These are phyloP conservation scores for Withania somnifera DNA, from an alignment of 305 asterid species.

Conservation along the genomic window DNA sequence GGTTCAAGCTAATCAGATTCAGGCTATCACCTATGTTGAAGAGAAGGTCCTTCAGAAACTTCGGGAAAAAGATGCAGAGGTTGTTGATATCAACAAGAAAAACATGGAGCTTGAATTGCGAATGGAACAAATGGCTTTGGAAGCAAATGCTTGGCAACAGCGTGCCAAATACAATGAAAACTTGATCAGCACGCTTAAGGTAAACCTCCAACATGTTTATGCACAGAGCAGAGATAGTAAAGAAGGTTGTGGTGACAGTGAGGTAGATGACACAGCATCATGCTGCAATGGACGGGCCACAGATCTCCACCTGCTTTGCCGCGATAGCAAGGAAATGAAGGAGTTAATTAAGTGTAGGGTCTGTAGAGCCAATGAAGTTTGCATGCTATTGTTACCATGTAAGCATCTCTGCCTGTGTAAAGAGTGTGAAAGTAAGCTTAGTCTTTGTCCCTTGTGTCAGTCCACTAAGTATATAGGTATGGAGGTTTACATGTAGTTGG, in stretches of 20 bases:
- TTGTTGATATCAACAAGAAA: slow-evolving; percentile 65
- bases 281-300: slow-evolving; percentile 58
- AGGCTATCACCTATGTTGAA: slow-evolving; percentile 61
- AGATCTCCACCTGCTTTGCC: slow-evolving; percentile 32
- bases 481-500: slow-evolving; percentile 65
- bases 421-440: slow-evolving; percentile 72
- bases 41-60: slow-evolving; percentile 65
- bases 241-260: slow-evolving; percentile 98
- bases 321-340: slow-evolving; percentile 38
- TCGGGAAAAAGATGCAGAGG: slow-evolving; percentile 63
- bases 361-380: slow-evolving; percentile 58
- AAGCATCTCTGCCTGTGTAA: slow-evolving; percentile 92
- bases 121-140: slow-evolving; percentile 56
- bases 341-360: slow-evolving; percentile 70
- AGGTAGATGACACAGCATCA: slow-evolving; percentile 87
- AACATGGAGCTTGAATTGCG: slow-evolving; percentile 65
- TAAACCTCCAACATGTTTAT: slow-evolving; percentile 59
- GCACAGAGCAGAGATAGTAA: slow-evolving; percentile 74
- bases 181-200: slow-evolving; percentile 61
- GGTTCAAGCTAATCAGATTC: slow-evolving; percentile 72
- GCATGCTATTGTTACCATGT: slow-evolving; percentile 91
- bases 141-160: slow-evolving; percentile 85
- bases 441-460: slow-evolving; percentile 77
- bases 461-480: slow-evolving; percentile 65
- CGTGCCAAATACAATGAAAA: slow-evolving; percentile 67